These are phyloP conservation scores for Tremellales sp. DNA, from an alignment of 1,284 basidiomycete species.

Conservation along the genomic window DNA sequence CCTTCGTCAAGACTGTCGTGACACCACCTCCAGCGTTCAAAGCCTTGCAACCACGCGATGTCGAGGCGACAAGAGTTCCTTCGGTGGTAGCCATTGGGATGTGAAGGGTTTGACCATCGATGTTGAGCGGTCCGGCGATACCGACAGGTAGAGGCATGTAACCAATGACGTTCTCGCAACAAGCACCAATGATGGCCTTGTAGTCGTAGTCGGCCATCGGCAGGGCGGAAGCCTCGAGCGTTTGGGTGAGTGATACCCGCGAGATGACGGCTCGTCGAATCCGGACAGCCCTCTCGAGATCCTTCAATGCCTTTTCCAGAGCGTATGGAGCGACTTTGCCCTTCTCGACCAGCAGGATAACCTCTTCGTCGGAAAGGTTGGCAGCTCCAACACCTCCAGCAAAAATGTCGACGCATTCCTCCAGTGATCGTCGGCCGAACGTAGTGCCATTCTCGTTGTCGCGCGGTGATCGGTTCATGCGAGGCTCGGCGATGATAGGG, in stretches of 20 bases:
- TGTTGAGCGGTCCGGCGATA: slow-evolving; percentile 89
- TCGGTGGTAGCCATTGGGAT: slow-evolving; percentile 99
- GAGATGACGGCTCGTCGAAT: slow-evolving; percentile 88
- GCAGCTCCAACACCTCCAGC: slow-evolving; percentile 64
- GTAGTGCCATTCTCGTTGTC: slow-evolving; percentile 6
- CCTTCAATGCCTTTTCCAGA: slow-evolving; percentile 85
- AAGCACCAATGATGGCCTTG: slow-evolving; percentile 88
- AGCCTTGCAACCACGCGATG: slow-evolving; percentile 96
- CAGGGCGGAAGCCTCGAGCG: slow-evolving; percentile 76
- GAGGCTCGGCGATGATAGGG: slow-evolving; percentile 24
- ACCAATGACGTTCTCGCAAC: slow-evolving; percentile 98
- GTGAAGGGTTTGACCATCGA: slow-evolving; percentile 80
- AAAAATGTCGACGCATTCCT: slow-evolving; percentile 79
- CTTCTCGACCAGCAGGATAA: slow-evolving; percentile 81
- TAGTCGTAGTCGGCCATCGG: slow-evolving; percentile 91
- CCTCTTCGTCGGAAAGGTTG: slow-evolving; percentile 84
- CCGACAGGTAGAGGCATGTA: slow-evolving; percentile 96
- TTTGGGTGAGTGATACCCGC: slow-evolving; percentile 77
- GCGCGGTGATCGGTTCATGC: neutral
- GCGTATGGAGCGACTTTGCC: slow-evolving; percentile 93
- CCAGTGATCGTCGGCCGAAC: slow-evolving; percentile 57
- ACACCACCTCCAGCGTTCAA: slow-evolving; percentile 95
- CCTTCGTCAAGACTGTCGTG: slow-evolving; percentile 84
- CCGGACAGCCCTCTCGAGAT: slow-evolving; percentile 79
- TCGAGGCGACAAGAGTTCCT: slow-evolving; percentile 95